Evolutionary conservation across 2,329 filamentous ascomycete species (phyloP).

Genomic region (Epichloe hybrida): DNA sequence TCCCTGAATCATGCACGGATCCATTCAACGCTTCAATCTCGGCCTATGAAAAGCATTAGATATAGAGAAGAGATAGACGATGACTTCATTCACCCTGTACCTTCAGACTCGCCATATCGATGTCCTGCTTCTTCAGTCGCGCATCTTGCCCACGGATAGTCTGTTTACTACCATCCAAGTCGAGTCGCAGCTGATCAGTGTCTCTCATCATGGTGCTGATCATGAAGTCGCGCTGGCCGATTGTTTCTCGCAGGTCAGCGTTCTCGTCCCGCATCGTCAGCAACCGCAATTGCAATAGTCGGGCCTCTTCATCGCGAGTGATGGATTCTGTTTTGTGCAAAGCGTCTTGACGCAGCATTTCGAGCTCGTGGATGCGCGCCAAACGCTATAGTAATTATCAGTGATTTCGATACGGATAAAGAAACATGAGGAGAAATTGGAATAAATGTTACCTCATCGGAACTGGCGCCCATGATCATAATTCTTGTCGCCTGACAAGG

Average conservation of each 20-base stretch:
- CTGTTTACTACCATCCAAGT: constrained; percentile 31
- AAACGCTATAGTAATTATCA: constrained; percentile 23
- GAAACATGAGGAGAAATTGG: background rate
- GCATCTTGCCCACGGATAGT: constrained; percentile 31
- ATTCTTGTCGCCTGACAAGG: constrained; percentile 1
- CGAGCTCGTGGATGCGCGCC: constrained; percentile 40
- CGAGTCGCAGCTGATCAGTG: constrained; percentile 24
- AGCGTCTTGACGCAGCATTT: constrained; percentile 55
- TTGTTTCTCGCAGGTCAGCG: constrained; percentile 48
- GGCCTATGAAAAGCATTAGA: constrained; percentile 32
- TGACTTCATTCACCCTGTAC: constrained; percentile 16
- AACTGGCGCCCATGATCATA: constrained; percentile 14
- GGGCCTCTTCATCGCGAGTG: constrained; percentile 59
- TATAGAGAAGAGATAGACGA: background rate
- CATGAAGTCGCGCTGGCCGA: constrained; percentile 46
- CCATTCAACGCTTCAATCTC: constrained; percentile 58
- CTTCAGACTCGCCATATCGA: constrained; percentile 34
- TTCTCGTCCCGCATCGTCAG: constrained; percentile 66
- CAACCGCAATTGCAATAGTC: constrained; percentile 54
- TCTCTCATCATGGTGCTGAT: constrained; percentile 34
- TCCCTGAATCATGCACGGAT: constrained; percentile 55
- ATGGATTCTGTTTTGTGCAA: constrained; percentile 53
- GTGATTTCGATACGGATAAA: constrained; percentile 5
- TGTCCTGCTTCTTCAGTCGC: constrained; percentile 33
- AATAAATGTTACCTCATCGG: constrained; percentile 13